Percentiles rank a stretch among this genome's conserved stretches.
phyloP scores from a whole-genome alignment of 139 green algal genomes.

The Chlorella sp. region DNA sequence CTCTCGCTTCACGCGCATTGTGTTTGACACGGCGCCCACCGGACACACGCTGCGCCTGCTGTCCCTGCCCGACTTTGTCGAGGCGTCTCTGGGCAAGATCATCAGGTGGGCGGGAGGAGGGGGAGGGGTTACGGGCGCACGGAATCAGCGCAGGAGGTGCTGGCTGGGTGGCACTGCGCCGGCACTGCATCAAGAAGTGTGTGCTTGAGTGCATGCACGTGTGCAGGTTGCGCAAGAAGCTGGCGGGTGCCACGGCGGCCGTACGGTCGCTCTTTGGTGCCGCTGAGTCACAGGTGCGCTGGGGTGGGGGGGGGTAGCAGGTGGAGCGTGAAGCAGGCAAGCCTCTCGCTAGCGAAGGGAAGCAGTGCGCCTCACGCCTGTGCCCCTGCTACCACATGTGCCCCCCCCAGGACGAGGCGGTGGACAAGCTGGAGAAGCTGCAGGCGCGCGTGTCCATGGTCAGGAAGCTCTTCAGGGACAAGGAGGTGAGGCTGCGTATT shows the following conservation, averaged over 20 bases:
- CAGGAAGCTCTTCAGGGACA: constrained; percentile 81
- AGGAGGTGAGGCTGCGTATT: constrained; percentile 22
- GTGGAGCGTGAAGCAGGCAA: background rate
- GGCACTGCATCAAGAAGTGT: no score
- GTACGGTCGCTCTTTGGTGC: constrained; percentile 68
- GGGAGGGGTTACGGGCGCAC: no score
- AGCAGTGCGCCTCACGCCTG: no score
- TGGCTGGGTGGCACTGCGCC: no score
- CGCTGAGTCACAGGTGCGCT: constrained; percentile 30
- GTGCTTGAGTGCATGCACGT: no score
- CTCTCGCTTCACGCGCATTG: constrained; percentile 87
- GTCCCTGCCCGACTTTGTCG: constrained; percentile 82
- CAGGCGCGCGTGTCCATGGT: constrained; percentile 66
- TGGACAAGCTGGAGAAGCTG: constrained; percentile 66
- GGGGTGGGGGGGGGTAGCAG: background rate
- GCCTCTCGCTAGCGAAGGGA: no score
- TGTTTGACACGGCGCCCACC: constrained; percentile 98
- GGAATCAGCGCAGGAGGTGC: no score
- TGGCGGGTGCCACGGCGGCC: constrained; percentile 44
- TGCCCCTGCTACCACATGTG: no score
- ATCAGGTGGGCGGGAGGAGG: constrained; percentile 18
- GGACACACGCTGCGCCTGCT: constrained; percentile 90
- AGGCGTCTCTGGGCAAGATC: constrained; percentile 69
- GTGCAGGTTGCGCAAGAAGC: constrained; percentile 64
- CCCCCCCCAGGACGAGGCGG: constrained; percentile 46